phyloP scores from a whole-genome alignment of 2,329 filamentous ascomycete genomes.

The Alternaria alternata region DNA sequence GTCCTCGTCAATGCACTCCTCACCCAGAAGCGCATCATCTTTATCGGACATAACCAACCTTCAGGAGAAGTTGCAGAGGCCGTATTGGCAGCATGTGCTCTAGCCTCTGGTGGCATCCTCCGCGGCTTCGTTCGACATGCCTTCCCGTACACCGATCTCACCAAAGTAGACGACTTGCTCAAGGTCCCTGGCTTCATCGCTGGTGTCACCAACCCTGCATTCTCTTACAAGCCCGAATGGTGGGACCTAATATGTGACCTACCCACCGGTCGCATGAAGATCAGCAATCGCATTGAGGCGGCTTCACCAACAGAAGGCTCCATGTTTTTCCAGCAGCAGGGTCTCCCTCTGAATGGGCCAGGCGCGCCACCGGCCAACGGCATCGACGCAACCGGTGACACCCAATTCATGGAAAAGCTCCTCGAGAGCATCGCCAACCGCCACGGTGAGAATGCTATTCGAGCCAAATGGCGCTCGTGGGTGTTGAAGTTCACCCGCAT shows the following conservation, averaged over 20 bases:
- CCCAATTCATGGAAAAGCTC: constrained; percentile 87
- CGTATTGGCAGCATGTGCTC: constrained; percentile 94
- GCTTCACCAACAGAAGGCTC: constrained; percentile 85
- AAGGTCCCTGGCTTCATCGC: constrained; percentile 98
- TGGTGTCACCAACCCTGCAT: constrained; percentile 95
- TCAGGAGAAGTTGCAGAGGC: constrained; percentile 97
- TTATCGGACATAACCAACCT: constrained; percentile 92
- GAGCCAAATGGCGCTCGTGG: constrained; percentile 93
- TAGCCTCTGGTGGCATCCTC: constrained; percentile 90
- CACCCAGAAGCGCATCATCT: constrained; percentile 96
- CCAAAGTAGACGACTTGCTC: constrained; percentile 94
- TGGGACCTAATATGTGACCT: constrained; percentile 97
- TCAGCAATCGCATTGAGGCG: constrained; percentile 84
- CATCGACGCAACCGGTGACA: constrained; percentile 82
- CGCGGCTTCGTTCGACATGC: constrained; percentile 94
- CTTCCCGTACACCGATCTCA: constrained; percentile 97
- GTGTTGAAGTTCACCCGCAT: constrained; percentile 93
- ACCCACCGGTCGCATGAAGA: constrained; percentile 90
- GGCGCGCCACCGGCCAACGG: constrained; percentile 27
- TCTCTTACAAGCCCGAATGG: constrained; percentile 94
- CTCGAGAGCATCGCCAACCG: constrained; percentile 82
- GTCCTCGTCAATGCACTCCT: constrained; percentile 93
- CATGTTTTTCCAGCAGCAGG: constrained; percentile 82
- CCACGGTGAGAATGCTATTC: constrained; percentile 84
- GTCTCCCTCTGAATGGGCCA: constrained; percentile 39